A percentile compares a stretch with the other conserved stretches of the same genome.
Conservation (phyloP, 2,329 filamentous ascomycete species). For the Colletotrichum paranaense region DNA sequence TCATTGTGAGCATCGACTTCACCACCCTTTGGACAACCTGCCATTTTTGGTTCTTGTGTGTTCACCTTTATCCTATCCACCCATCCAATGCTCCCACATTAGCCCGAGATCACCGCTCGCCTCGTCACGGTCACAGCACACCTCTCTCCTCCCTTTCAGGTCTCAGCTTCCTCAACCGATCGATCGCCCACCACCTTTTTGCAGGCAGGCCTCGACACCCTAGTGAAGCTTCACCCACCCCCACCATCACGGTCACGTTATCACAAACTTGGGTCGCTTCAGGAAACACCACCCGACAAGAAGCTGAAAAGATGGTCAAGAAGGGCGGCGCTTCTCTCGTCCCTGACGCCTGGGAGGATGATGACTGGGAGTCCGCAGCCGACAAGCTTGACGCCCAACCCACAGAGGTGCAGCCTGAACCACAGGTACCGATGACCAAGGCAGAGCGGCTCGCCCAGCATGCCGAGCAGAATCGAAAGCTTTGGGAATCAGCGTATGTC, state of each 20-base stretch:
- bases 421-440: conserved; percentile 68
- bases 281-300: background rate
- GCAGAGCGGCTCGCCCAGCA: conserved; percentile 84
- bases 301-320: conserved; percentile 54
- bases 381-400: conserved; percentile 62
- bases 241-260: background rate
- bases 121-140: conserved; percentile 17
- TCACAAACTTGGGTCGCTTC: background rate
- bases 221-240: background rate
- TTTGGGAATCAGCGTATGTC: conserved; percentile 89
- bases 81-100: conserved; percentile 20
- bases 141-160: background rate
- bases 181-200: background rate
- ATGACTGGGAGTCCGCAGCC: conserved; percentile 87
- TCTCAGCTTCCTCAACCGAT: background rate
- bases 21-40: background rate
- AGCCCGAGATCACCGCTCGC: background rate
- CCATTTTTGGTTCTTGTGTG: background rate
- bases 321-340: conserved; percentile 55
- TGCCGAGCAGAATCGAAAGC: conserved; percentile 82
- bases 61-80: background rate
- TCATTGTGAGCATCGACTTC: background rate
- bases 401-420: conserved; percentile 45
- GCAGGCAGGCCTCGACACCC: background rate
- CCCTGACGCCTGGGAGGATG: conserved; percentile 87